phyloP scores from a whole-genome alignment of 768 basidiomycete genomes.

The Mycena olivaceomarginata region DNA sequence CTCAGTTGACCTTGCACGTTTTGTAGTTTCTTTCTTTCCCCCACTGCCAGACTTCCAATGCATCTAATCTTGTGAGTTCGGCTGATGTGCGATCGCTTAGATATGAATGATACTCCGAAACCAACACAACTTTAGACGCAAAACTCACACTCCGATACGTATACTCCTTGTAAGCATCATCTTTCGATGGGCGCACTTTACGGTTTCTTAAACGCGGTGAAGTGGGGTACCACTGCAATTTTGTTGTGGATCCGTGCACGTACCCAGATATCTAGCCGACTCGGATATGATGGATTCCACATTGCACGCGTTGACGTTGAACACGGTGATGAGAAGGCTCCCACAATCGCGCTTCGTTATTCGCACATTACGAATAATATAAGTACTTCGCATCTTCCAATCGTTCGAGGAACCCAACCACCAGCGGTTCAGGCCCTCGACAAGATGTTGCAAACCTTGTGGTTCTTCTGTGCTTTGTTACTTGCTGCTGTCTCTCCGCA shows the following conservation, averaged over 20 bases:
- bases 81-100: background rate
- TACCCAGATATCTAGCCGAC: constrained; percentile 4
- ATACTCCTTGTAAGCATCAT: too few relatives aligned
- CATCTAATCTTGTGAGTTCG: background rate
- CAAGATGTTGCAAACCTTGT: constrained; percentile 25
- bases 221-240: background rate
- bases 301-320: constrained; percentile 4
- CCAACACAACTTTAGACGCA: too few relatives aligned
- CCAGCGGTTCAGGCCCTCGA: background rate
- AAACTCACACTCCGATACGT: too few relatives aligned
- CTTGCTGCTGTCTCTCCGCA: constrained; percentile 55
- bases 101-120: too few relatives aligned
- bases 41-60: too few relatives aligned
- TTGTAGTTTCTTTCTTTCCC: too few relatives aligned
- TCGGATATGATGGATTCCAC: constrained; percentile 22
- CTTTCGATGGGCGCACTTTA: too few relatives aligned
- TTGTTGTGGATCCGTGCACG: background rate
- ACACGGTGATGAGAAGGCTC: constrained; percentile 16
- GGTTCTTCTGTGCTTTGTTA: constrained; percentile 41
- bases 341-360: constrained; percentile 35
- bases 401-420: constrained; percentile 6
- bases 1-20: too few relatives aligned
- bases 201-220: too few relatives aligned
- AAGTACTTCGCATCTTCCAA: constrained; percentile 2
- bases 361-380: constrained; percentile 25